A percentile compares a stretch with the other conserved stretches of the same genome.
Conservation (phyloP, 192 early-diverging fungal genomes). For the Entophlyctis luteolus region DNA sequence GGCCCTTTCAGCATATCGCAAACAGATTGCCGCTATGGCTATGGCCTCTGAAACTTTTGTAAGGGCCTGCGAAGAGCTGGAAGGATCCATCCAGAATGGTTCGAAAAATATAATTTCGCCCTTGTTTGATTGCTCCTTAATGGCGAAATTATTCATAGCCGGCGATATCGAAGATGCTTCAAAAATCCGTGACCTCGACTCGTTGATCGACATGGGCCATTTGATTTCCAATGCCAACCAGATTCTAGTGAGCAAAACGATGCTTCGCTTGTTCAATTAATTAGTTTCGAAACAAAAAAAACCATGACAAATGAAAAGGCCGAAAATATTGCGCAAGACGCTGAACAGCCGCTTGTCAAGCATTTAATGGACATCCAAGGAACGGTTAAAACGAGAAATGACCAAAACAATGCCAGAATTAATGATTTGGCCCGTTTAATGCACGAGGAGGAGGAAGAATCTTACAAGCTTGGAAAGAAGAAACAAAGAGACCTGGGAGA, state of each 20-base stretch:
- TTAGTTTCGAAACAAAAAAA: neutral
- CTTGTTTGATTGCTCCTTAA: neutral
- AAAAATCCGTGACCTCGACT: constrained; percentile 47
- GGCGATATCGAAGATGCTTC: neutral
- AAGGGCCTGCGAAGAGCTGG: constrained; percentile 46
- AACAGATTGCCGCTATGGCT: constrained; percentile 45
- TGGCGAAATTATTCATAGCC: neutral
- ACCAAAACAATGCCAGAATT: constrained; percentile 41
- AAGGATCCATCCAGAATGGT: neutral
- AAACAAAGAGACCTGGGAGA: constrained; percentile 42
- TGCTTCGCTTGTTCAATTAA: neutral
- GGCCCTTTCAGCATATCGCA: constrained; percentile 39
- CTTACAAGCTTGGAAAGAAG: constrained; percentile 50
- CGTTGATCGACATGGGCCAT: constrained; percentile 52
- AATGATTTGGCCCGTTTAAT: constrained; percentile 37
- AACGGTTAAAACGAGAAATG: constrained; percentile 26
- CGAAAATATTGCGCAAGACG: constrained; percentile 41
- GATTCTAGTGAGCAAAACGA: constrained; percentile 39
- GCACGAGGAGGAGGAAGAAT: constrained; percentile 45
- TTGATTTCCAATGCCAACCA: constrained; percentile 52
- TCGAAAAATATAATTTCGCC: neutral
- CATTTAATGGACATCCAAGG: constrained; percentile 34
- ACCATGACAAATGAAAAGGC: constrained; percentile 23
- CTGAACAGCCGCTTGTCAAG: constrained; percentile 41
- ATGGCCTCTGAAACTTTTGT: constrained; percentile 51